phyloP scores from a whole-genome alignment of 2,329 filamentous ascomycete genomes.

The Epichloe uncinata region DNA sequence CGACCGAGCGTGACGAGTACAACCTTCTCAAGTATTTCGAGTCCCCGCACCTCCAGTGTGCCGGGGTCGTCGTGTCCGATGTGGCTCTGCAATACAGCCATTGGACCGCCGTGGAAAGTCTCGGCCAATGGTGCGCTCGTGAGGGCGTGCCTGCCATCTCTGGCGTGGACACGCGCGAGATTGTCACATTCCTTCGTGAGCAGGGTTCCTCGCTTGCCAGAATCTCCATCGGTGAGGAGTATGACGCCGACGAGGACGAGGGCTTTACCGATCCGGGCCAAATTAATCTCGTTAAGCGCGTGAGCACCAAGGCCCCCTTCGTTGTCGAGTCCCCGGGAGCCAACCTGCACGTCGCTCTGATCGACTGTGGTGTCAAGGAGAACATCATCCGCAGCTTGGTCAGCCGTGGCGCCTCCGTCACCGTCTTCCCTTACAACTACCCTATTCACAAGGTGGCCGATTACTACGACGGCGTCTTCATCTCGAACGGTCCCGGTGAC shows the following conservation, averaged over 20 bases:
- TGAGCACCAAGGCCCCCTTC: conserved; percentile 97
- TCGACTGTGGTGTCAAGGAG: conserved; percentile 99
- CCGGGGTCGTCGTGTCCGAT: conserved; percentile 90
- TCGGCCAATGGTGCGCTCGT: conserved; percentile 87
- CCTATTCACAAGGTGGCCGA: conserved; percentile 96
- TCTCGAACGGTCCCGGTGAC: conserved; percentile 96
- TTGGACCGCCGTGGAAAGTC: conserved; percentile 93
- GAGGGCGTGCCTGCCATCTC: conserved; percentile 95
- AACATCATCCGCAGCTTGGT: conserved; percentile 96
- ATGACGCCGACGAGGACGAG: conserved; percentile 96
- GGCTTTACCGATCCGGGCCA: conserved; percentile 88
- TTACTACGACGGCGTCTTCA: conserved; percentile 97
- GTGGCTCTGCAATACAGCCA: conserved; percentile 91
- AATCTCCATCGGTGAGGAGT: conserved; percentile 92
- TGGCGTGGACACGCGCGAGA: conserved; percentile 90
- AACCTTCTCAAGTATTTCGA: conserved; percentile 97
- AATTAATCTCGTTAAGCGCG: conserved; percentile 91
- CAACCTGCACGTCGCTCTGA: conserved; percentile 79
- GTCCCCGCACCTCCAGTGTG: conserved; percentile 92
- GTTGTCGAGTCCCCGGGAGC: conserved; percentile 77
- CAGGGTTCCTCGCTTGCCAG: conserved; percentile 90
- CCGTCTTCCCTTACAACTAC: conserved; percentile 92
- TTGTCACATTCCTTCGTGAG: conserved; percentile 92
- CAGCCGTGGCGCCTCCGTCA: conserved; percentile 79
- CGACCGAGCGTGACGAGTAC: conserved; percentile 67